Evolutionary conservation across 345 rosid species (phyloP).

Genomic region (Litchi chinensis): DNA sequence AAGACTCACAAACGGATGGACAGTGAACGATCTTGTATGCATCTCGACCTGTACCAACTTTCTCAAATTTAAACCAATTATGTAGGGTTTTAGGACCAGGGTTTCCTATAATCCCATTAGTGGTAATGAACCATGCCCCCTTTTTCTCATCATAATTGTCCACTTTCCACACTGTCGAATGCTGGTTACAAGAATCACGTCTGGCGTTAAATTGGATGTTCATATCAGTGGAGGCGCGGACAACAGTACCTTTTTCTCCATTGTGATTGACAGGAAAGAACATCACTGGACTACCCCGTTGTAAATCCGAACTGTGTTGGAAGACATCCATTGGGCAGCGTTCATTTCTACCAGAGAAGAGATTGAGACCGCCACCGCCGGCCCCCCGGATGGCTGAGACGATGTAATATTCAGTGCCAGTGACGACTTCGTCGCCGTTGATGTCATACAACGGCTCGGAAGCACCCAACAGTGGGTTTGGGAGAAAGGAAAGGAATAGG

Average conservation of each 20-base stretch:
- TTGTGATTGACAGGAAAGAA: too few relatives aligned
- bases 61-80: conserved; percentile 30
- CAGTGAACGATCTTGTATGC: conserved; percentile 22
- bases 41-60: neutral
- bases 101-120: conserved; percentile 20
- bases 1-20: neutral
- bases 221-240: neutral
- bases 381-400: too few relatives aligned
- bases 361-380: too few relatives aligned
- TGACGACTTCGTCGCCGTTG: too few relatives aligned
- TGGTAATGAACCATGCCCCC: conserved; percentile 8
- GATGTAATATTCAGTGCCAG: too few relatives aligned
- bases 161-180: conserved; percentile 15
- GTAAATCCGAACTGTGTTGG: too few relatives aligned
- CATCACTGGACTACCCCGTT: too few relatives aligned
- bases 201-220: neutral
- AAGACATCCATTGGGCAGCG: too few relatives aligned
- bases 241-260: neutral
- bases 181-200: neutral
- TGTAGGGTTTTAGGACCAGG: neutral
- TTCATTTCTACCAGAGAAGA: too few relatives aligned
- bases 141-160: neutral
- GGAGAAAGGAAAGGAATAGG: too few relatives aligned
- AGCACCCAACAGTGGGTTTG: too few relatives aligned
- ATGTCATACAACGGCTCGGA: too few relatives aligned